Base-by-base conservation (phyloP, 1,139 yeast species). In the Pneumocystis carinii region DNA sequence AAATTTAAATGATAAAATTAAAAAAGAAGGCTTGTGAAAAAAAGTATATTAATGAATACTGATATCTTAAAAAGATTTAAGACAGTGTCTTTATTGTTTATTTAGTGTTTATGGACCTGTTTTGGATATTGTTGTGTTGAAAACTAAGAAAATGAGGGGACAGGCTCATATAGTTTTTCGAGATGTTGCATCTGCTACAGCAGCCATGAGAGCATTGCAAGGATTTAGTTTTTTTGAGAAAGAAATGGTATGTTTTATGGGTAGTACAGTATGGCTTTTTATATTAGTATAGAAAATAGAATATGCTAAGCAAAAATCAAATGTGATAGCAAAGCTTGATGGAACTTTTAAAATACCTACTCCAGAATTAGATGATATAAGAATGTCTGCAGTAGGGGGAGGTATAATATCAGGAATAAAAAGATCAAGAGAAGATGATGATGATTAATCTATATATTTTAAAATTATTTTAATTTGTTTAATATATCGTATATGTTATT, bases 161-260 rank as follows among this genome's bases (percentile, higher is more conserved):
- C 94, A 86, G 72, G 95, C 94, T 0, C 89, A 86, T 75, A 73
- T 88, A 0, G 79, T 82, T 5, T 81, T 84, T 65, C 78, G 79
- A 35, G 78, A 78, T 59, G 67, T 76, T 1, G 75, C 76, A 5
- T 78, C 79, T 60, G 87, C 95, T 0, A 73, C 77, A 1, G 65
- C 73, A 42, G 92, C 94, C 0, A 64, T 81, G 67, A 72, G 78
- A 57, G 72, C 77, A 8, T 71, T 84, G 7, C 81, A 85, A 64
- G 79, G 79, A 1, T 76, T 76, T 61, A 67, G 66, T 10, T 75
- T 88, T 41, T 82, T 87, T 69, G 87, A 83, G 6, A 86, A 85
- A 69, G 74, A 74, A 7, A 69, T 88, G 70, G 72, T 69, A 60
- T 62, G 61, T 59, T n/a, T n/a, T 24, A 17, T 29, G 37, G 8